Conservation (phyloP, 257 asterid genomes). For the Echites panduratus region DNA sequence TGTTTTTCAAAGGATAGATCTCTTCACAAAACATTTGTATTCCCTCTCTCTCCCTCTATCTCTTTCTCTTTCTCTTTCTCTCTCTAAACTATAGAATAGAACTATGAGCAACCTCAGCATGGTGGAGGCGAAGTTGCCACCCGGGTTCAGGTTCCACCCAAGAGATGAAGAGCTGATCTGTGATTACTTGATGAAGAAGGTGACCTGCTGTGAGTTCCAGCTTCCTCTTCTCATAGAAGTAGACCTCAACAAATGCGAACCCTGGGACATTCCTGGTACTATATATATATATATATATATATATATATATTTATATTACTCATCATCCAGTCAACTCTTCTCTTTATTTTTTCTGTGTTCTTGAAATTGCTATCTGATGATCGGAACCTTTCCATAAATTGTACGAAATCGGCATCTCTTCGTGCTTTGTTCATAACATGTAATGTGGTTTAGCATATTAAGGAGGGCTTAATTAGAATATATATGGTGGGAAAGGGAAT, state of each 20-base stretch:
- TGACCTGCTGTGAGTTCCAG: constrained; percentile 26
- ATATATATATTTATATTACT: too few species aligned
- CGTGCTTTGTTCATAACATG: too few species aligned
- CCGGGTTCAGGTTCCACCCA: constrained; percentile 89
- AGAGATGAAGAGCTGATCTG: constrained; percentile 76
- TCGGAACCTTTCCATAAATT: too few species aligned
- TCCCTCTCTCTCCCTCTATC: neutral
- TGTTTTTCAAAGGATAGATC: constrained; percentile 1
- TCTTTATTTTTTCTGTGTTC: too few species aligned
- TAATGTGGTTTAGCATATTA: too few species aligned
- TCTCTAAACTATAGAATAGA: neutral
- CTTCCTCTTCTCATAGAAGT: constrained; percentile 57
- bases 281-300: too few species aligned
- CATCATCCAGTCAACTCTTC: too few species aligned
- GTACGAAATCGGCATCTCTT: too few species aligned
- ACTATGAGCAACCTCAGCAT: constrained; percentile 58
- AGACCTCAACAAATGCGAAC: constrained; percentile 86
- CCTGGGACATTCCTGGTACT: constrained; percentile 92
- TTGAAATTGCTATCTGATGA: too few species aligned
- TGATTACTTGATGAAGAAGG: constrained; percentile 70
- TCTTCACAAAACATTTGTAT: neutral
- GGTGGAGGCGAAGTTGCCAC: constrained; percentile 84
- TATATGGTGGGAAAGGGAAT: too few species aligned
- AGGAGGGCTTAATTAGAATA: too few species aligned
- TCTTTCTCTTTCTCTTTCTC: neutral